Evolutionary conservation across 495 filamentous ascomycete species (phyloP).

Genomic region (Tuber umbilicatum): DNA sequence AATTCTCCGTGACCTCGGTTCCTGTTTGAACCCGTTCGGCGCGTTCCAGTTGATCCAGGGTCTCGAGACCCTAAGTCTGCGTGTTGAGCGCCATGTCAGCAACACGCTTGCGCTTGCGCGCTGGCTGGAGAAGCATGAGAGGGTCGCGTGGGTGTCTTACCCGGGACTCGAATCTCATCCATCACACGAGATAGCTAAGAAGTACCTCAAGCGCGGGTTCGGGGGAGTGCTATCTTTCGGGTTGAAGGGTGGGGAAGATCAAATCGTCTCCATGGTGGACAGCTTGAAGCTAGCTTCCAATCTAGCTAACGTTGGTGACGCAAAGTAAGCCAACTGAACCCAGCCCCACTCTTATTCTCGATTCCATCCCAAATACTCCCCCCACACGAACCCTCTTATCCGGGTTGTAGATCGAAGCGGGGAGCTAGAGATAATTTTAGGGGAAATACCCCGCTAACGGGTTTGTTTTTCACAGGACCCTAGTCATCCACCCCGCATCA

Average conservation of each 20-base stretch:
- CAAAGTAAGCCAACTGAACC: slow-evolving; percentile 53
- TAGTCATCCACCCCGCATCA: slow-evolving; percentile 93
- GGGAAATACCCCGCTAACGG: neutral
- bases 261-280: slow-evolving; percentile 83
- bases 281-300: slow-evolving; percentile 92
- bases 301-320: slow-evolving; percentile 69
- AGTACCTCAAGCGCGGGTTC: slow-evolving; percentile 79
- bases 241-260: slow-evolving; percentile 76
- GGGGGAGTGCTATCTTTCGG: slow-evolving; percentile 91
- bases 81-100: slow-evolving; percentile 77
- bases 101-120: slow-evolving; percentile 76
- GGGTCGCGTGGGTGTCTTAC: slow-evolving; percentile 92
- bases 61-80: slow-evolving; percentile 80
- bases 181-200: slow-evolving; percentile 75
- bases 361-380: neutral
- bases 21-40: slow-evolving; percentile 81
- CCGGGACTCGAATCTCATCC: slow-evolving; percentile 78
- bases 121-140: slow-evolving; percentile 75
- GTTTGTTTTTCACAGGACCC: slow-evolving; percentile 55
- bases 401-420: neutral
- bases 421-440: neutral
- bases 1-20: slow-evolving; percentile 81
- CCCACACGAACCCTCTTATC: neutral
- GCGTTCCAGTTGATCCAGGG: slow-evolving; percentile 92
- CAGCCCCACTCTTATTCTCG: neutral